These are phyloP conservation scores for Harringtonia aguacate DNA, from an alignment of 2,329 filamentous ascomycete species.

Conservation along the genomic window DNA sequence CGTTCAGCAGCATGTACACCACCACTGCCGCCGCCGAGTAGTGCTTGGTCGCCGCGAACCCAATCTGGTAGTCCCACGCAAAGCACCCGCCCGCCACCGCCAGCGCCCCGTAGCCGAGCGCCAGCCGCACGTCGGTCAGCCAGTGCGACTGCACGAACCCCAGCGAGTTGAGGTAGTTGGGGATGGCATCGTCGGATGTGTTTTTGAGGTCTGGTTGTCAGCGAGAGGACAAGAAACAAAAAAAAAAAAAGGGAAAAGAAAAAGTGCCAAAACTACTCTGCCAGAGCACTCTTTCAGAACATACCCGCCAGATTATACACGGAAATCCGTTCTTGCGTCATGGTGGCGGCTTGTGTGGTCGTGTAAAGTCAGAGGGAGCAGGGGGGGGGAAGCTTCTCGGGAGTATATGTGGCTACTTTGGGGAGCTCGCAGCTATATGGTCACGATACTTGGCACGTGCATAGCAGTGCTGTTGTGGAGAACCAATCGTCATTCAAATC, in stretches of 20 bases:
- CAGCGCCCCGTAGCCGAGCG: slow-evolving; percentile 75
- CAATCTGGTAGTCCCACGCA: slow-evolving; percentile 81
- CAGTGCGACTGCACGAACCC: slow-evolving; percentile 73
- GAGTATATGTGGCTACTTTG: slow-evolving; percentile 10
- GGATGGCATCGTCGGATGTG: slow-evolving; percentile 88
- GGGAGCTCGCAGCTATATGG: not conserved
- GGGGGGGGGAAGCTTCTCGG: slow-evolving; percentile 1
- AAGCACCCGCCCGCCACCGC: slow-evolving; percentile 73
- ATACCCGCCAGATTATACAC: slow-evolving; percentile 58
- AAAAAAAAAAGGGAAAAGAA: not conserved
- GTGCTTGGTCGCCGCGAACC: slow-evolving; percentile 76
- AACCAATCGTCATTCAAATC: too few relatives aligned
- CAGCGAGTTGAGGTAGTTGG: slow-evolving; percentile 85
- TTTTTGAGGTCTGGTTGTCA: slow-evolving; percentile 73
- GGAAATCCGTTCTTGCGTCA: slow-evolving; percentile 47
- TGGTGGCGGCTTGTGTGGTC: slow-evolving; percentile 12
- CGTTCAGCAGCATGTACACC: slow-evolving; percentile 71
- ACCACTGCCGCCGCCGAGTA: slow-evolving; percentile 73
- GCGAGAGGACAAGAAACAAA: not conserved
- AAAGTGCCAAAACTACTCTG: too few relatives aligned
- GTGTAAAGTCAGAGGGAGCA: not conserved
- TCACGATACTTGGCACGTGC: too few relatives aligned
- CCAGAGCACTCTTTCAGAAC: too few relatives aligned
- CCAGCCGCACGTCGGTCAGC: slow-evolving; percentile 72
- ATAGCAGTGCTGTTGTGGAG: too few relatives aligned